Conservation (phyloP, 108 stramenopile genomes). For the Conticribra weissflogii region DNA sequence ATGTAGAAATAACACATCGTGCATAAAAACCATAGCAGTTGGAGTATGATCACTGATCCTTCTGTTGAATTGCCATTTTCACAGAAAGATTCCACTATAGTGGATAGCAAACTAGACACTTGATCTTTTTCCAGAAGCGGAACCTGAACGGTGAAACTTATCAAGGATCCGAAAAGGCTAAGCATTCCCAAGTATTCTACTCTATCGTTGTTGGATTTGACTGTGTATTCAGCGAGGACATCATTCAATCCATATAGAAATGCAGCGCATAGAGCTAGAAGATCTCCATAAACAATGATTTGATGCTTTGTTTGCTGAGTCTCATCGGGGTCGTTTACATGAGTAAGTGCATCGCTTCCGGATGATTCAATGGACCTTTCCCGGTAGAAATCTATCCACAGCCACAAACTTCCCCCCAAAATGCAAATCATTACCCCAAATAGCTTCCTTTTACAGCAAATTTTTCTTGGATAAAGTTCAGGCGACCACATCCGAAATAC, state of each 20-base stretch:
- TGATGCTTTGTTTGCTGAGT: not conserved
- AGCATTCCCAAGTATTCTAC: slow-evolving; percentile 79
- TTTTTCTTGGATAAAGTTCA: not conserved
- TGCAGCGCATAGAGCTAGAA: slow-evolving; percentile 62
- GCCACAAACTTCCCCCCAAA: slow-evolving; percentile 40
- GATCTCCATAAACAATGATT: slow-evolving; percentile 54
- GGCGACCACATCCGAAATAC: slow-evolving; percentile 19
- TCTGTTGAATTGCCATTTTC: not conserved
- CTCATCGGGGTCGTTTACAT: not conserved
- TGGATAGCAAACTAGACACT: slow-evolving; percentile 12
- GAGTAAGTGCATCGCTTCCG: no score
- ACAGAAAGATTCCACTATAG: not conserved
- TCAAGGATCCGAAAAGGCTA: slow-evolving; percentile 66
- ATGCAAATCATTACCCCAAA: slow-evolving; percentile 39
- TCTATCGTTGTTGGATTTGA: slow-evolving; percentile 61
- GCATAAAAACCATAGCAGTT: slow-evolving; percentile 16
- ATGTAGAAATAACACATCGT: slow-evolving; percentile 71
- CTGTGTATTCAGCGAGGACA: slow-evolving; percentile 64
- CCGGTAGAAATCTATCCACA: slow-evolving; percentile 20
- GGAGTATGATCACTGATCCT: not conserved
- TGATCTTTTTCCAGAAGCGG: slow-evolving; percentile 48
- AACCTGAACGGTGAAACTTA: slow-evolving; percentile 46
- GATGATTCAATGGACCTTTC: not conserved
- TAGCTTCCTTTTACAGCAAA: slow-evolving; percentile 4
- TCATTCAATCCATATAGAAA: slow-evolving; percentile 69